Base-by-base conservation (phyloP, 768 basidiomycete species). In the Tricholoma flavovirens region DNA sequence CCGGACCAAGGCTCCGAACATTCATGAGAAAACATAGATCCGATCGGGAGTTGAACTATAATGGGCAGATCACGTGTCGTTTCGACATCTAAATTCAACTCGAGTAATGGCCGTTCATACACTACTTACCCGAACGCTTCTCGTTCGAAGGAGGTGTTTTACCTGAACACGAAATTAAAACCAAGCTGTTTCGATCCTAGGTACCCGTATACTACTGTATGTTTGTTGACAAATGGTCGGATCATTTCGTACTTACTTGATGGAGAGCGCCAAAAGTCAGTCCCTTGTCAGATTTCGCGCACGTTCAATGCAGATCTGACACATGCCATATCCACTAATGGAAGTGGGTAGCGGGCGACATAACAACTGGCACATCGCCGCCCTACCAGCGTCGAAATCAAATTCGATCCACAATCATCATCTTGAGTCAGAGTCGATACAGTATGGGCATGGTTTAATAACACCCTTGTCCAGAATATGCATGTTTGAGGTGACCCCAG, bases 1-100 rank as follows among this genome's bases (percentile, higher is more conserved):
- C 62, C 56, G 62, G 62, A 46, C 56, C 55, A 59, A 53, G 62
- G 62, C 62, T 60, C 60, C 46, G 45, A 26, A 26, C 8, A 11
- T 26, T 6, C 24, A 17, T 49, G 46, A 17, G 46, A 49, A 49
- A 46, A 29, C 4, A 30, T 4, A 49, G 46, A 49, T 49, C 26
- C 2, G 7, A 49, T 49, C 46, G 46, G 46, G 26, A 49, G 4
- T 22, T 45, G 24, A 45, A 45, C 43, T 14, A 45, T 12, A 45
- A 45, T 5, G 4, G 21, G 43, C 4, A 42, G 10, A 42, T 17
- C 40, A n/a, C n/a, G n/a, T n/a, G n/a, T n/a, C n/a, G n/a, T n/a
- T n/a, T n/a, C n/a, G n/a, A n/a, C n/a, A n/a, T n/a, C n/a, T n/a
- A n/a, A n/a, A n/a, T n/a, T n/a, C n/a, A n/a, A n/a, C n/a, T n/a